Conservation (phyloP, 2,329 filamentous ascomycete species). For the Pestalotiopsis sp. region DNA sequence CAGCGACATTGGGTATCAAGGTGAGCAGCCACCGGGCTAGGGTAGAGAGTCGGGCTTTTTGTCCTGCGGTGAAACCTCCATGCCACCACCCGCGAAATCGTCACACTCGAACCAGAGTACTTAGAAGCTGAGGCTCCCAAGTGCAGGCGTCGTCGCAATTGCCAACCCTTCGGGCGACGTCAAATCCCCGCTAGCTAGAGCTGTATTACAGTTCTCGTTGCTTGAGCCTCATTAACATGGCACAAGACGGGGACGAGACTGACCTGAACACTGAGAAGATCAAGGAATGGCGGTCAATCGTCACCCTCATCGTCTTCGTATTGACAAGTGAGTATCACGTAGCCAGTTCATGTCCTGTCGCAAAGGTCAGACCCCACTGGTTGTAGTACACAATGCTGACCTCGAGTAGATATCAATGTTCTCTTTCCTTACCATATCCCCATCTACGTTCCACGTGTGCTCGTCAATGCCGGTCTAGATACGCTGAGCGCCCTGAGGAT, state of each 20-base stretch:
- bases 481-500: conserved; percentile 48
- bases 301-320: conserved; percentile 69
- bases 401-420: conserved; percentile 60
- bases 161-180: not conserved
- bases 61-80: no score
- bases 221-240: conserved; percentile 13
- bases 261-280: conserved; percentile 55
- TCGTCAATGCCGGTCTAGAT: conserved; percentile 47
- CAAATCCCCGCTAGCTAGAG: not conserved
- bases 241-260: conserved; percentile 17
- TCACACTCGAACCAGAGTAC: not conserved
- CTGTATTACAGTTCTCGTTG: not conserved
- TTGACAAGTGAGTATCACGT: conserved; percentile 61
- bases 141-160: not conserved
- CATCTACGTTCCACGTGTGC: conserved; percentile 53
- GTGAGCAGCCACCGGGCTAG: no score
- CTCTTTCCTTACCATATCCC: conserved; percentile 69
- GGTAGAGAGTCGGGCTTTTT: no score
- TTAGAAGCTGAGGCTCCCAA: not conserved
- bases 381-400: not conserved
- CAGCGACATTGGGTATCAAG: no score
- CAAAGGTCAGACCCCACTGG: not conserved
- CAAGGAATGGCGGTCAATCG: conserved; percentile 65
- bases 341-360: not conserved
- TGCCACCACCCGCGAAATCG: not conserved